Base-by-base conservation (phyloP, 331 rosid species). In the Prunus yedoensis region DNA sequence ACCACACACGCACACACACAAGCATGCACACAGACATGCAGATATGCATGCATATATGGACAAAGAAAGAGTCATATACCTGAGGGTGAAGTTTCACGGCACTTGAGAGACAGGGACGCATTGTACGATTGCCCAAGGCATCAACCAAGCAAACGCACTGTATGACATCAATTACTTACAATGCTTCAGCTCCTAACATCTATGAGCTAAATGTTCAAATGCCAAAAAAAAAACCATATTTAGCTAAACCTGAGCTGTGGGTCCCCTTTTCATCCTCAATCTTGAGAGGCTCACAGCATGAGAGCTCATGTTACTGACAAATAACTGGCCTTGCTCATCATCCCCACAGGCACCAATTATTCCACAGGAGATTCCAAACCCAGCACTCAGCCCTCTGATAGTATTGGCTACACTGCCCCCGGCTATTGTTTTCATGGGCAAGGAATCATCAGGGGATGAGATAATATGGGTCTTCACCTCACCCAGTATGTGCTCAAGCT, bases 61-160 rank as follows among this genome's bases (percentile, higher is more conserved):
- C 63, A 61, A 17, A 20, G 4, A 21, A 21, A 65, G 57, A 71
- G 57, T 51, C 54, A 72, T 10, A 70, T 76, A 95, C 99, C 97
- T 92, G 89, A 78, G 90, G 84, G 89, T 92, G 88, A 81, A 92
- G 84, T 85, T 89, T 95, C 61, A 90, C 97, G 25, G 97, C 97
- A 83, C 82, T 92, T 8, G 96, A 88, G 75, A 95, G 96, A 84
- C 89, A 90, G 41, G 99, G 99, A 17, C 99, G 96, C 99, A 92
- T 90, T 32, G 99, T 95, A 14, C 99, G 96, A 76, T 92, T 92
- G 14, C 94, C 98, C 79, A 69, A 50, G 1, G 76, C 88, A 75
- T 95, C 99, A 73, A 95, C 98, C 86, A 95, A 83, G 90, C 99
- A 95, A 85, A 95, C 98, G 83, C 99, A 95, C 96, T 94, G 89